Evolutionary conservation across 495 filamentous ascomycete species (phyloP).

Genomic region (Aspergillus sparsus): DNA sequence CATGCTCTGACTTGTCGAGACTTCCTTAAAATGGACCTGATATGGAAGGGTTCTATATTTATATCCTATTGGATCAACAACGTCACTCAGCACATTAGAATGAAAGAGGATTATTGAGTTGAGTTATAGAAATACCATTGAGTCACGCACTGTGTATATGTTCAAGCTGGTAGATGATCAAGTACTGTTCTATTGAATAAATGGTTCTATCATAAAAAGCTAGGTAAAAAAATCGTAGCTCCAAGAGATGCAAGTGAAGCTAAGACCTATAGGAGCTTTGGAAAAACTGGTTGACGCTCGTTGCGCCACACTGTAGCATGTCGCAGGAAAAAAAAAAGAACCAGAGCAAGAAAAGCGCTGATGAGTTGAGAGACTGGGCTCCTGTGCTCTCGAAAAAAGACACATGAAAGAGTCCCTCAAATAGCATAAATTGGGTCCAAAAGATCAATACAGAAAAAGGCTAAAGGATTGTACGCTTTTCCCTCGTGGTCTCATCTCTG

Average conservation of each 20-base stretch:
- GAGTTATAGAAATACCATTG: not conserved
- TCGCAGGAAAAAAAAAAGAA: constrained; percentile 15
- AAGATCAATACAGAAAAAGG: constrained; percentile 10
- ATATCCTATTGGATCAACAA: no score
- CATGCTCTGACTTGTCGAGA: no score
- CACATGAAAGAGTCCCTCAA: constrained; percentile 3
- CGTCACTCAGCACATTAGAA: no score
- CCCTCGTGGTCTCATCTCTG: constrained; percentile 45
- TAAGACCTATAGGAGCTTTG: constrained; percentile 10
- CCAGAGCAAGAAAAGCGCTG: constrained; percentile 11
- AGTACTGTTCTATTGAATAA: constrained; percentile 9
- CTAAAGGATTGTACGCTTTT: constrained; percentile 15
- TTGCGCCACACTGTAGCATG: constrained; percentile 9
- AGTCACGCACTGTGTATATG: not conserved
- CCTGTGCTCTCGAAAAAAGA: constrained; percentile 10
- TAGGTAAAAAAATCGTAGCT: constrained; percentile 2
- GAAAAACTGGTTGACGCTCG: constrained; percentile 11
- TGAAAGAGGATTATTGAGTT: no score
- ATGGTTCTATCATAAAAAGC: constrained; percentile 14
- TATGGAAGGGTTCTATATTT: no score
- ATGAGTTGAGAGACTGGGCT: constrained; percentile 8
- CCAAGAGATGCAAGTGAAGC: constrained; percentile 1
- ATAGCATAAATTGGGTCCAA: constrained; percentile 13
- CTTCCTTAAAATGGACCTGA: no score
- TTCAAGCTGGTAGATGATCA: not conserved